Base-by-base conservation (phyloP, 352 stramenopile species). In the Phytopythium boreale region DNA sequence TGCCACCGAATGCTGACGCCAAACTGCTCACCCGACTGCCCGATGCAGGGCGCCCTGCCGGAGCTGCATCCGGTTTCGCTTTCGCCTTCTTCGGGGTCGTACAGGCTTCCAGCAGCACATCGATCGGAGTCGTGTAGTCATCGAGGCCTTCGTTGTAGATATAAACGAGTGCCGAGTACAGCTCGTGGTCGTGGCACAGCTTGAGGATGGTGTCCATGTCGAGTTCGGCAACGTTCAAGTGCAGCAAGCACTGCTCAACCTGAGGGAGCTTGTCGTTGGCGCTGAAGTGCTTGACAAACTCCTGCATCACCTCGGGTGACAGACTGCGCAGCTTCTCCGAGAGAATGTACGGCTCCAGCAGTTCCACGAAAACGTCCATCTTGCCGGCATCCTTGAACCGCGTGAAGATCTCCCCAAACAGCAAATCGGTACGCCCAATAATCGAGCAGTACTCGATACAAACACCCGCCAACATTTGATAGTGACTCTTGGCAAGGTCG, bases 381-480 rank as follows among this genome's bases (percentile, higher is more conserved):
- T 96, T 93, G 57, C 82, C 82, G 1, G 69, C 74, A 24, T 94
- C 84, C 63, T 92, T 88, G 64, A 96, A 96, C 6, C 87, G 78
- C 37, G 85, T 88, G 66, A 92, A 96, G 57, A 96, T 96, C 47
- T 95, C 87, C 15, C 83, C 86, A 63, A 96, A 96, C 7, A 96
- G 69, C 51, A 96, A 61, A 61, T 96, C 89, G 0, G 84, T 93
- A 14, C 86, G 81, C 0, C 84, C 82, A 0, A 96, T 96, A 5
- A 95, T 89, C 34, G 96, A 83, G 63, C 94, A 98, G 65, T 96
- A 98, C 70, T 98, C 96, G 29, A 98, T 96, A 60, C 92, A 98
- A n/a, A 98, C 95, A 37, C 92, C 92, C 22, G 92, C 95, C 29
- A 98, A 77, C 93, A 98, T 98, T 67, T 98, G 90, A 70, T 98